These are phyloP conservation scores for Domatiomyces globalis DNA, from an alignment of 2,329 filamentous ascomycete species.

Conservation along the genomic window DNA sequence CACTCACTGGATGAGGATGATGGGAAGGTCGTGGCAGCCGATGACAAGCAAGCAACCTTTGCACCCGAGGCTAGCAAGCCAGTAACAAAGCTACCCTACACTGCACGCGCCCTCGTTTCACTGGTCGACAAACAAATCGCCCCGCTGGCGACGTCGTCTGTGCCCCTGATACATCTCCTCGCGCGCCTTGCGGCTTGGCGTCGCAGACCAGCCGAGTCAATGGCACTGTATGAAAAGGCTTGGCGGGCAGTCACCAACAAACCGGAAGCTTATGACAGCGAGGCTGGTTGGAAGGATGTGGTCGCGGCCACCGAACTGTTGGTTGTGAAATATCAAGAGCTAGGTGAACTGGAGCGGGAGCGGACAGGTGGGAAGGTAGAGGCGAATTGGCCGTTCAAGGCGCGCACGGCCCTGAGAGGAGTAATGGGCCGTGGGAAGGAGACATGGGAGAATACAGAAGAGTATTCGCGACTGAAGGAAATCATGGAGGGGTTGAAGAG, in stretches of 20 bases:
- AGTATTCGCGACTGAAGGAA: constrained; percentile 21
- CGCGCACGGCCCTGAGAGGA: constrained; percentile 65
- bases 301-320: constrained; percentile 68
- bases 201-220: constrained; percentile 52
- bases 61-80: neutral
- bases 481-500: neutral
- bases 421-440: constrained; percentile 72
- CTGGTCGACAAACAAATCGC: constrained; percentile 62
- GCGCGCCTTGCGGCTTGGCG: constrained; percentile 60
- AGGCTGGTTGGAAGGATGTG: constrained; percentile 54
- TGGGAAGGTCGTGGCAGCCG: neutral
- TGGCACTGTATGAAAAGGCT: constrained; percentile 76
- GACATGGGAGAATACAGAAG: constrained; percentile 58
- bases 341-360: constrained; percentile 40
- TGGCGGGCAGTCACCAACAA: constrained; percentile 59
- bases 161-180: constrained; percentile 63
- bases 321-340: constrained; percentile 69
- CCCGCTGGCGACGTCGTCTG: constrained; percentile 69
- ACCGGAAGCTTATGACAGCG: constrained; percentile 37
- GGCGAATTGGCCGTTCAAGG: constrained; percentile 76
- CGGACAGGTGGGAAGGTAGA: constrained; percentile 50
- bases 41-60: neutral
- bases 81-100: constrained; percentile 37
- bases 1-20: neutral
- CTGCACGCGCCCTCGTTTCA: constrained; percentile 40